These are phyloP conservation scores for Rhizoclosmatium sp. DNA, from an alignment of 192 early-diverging fungal genomes.

Conservation along the genomic window DNA sequence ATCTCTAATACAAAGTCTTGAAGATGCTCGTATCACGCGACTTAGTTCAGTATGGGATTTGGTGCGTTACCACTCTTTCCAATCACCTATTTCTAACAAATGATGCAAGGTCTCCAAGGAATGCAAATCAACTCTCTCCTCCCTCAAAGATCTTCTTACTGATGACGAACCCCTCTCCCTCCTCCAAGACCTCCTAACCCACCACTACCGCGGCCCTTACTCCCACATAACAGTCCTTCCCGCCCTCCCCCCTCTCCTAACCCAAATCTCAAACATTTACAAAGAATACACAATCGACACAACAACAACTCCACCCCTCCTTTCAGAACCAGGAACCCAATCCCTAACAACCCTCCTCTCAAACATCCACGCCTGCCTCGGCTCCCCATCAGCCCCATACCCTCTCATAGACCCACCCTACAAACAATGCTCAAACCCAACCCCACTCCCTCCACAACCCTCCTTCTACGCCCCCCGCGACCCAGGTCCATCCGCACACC, in stretches of 20 bases:
- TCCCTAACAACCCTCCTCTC: background rate
- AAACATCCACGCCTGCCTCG: background rate
- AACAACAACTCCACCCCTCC: background rate
- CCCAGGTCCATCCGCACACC: background rate
- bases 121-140: conserved; percentile 26
- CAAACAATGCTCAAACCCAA: background rate
- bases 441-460: background rate
- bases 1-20: conserved; percentile 34
- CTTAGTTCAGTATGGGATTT: conserved; percentile 37
- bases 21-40: conserved; percentile 37
- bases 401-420: background rate
- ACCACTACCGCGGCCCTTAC: conserved; percentile 38
- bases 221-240: conserved; percentile 40
- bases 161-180: background rate
- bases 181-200: conserved; percentile 38
- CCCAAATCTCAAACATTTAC: conserved; percentile 40
- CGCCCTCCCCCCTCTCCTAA: conserved; percentile 39
- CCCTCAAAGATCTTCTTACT: conserved; percentile 20
- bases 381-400: background rate
- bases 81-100: no score
- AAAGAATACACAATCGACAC: conserved; percentile 39
- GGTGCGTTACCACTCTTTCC: no score
- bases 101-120: conserved; percentile 2
- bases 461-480: background rate
- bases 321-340: conserved; percentile 4